Base-by-base conservation (phyloP, 2,329 filamentous ascomycete genomes). In the Ascochyta koolunga region DNA sequence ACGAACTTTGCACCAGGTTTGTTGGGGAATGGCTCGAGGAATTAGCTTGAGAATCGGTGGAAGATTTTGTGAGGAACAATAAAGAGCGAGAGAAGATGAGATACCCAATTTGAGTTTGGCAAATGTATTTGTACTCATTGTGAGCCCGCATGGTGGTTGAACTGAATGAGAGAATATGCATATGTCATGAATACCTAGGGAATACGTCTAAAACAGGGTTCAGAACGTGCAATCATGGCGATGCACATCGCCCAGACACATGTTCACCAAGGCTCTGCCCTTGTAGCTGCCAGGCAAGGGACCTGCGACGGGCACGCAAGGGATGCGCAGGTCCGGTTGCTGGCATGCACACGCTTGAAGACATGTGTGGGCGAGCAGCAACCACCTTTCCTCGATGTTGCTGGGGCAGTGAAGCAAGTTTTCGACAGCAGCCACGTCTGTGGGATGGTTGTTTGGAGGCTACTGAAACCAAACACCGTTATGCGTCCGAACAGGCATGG, bases 1-100 rank as follows among this genome's bases (percentile, higher is more conserved):
- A 53, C 48, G 5, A 66, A 65, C n/a, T 65, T 66, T 25, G 62
- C 62, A 13, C 64, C 64, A 22, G 56, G 57, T 2, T 22, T 66
- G 39, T 22, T 66, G 18, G 41, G 62, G 18, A 29, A n/a, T 41
- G 38, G 47, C n/a, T 31, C 1, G 16, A 41, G 15, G 21, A 49
- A 18, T 19, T 19, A 8, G 31, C 7, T 11, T 41, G 31, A 41
- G 6, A 11, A 8, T 10, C 3, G 11, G 22, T 21, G 8, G 7
- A 38, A 9, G 6, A 1, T 11, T 2, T 3, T 38, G 10, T 5
- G 11, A 32, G 9, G 24, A 13, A n/a, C 2, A 11, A 5, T 19
- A 16, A 4, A 24, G 19, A 16, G 24, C 16, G 15, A 16, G 35
- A 25, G 10, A 29, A 19, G 33, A n/a, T 8, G 11, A 35, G 19